Evolutionary conservation across 148 eudicot genomes (phyloP), one percentile per base, ranked within the genome.

Genomic region (Heliamphora exappendiculata): DNA sequence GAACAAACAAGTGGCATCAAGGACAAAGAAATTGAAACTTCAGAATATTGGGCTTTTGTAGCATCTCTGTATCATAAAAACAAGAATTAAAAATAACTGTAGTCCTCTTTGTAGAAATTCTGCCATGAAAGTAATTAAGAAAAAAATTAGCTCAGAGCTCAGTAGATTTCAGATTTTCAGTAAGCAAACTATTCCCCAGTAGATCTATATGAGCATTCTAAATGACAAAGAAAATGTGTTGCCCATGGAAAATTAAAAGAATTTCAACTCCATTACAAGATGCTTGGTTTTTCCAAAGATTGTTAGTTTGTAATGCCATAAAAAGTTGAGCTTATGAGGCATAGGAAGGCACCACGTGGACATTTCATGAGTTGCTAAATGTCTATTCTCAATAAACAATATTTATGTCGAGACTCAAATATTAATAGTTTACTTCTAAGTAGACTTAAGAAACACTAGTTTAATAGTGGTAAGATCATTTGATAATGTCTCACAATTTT

Each of bases 401-500:
- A 33, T 19, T 70, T 33, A 22, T 20, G n/a, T 29, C 17, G 58
- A 33, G 33, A 17, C 17, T 70, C 4, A 41, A 50, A 47, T 17
- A 36, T 20, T 16, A 16, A n/a, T 19, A 37, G 47, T 67, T 67
- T 41, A 67, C 50, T 28, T 69, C 55, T 12, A 37, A 7, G 7
- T 37, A 13, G 36, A 24, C 57, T 12, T n/a, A 24, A 20, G 33
- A 73, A 39, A 55, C 9, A 16, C 51, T 34, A 73, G 66, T 20
- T 37, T 28, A 59, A 42, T 58, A 59, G 53, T 22, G 54, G 33
- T 24, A 59, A 9, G 70, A 29, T 75, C 37, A 62, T 75, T 42
- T 42, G 53, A 63, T 14, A 73, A 54, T 55, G 59, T 55, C 95
- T 89, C 80, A 96, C 99, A 93, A 74, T 88, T 96, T 96, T 65